These are phyloP conservation scores for Phytophthora pisi DNA, from an alignment of 352 stramenopile species.

Conservation along the genomic window DNA sequence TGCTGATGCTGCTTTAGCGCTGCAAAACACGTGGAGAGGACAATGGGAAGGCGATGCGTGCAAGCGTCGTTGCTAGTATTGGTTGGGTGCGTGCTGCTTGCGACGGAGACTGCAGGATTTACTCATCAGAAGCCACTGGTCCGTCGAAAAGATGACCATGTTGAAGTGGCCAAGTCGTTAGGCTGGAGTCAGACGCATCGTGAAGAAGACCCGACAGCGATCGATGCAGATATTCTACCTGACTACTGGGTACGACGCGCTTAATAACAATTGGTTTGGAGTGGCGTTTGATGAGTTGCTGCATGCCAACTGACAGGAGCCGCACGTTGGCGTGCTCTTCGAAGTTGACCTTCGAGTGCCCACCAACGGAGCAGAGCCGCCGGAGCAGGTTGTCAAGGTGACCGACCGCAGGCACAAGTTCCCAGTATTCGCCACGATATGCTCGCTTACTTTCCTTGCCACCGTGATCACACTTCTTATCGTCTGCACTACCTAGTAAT, in stretches of 20 bases:
- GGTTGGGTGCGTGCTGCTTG: neutral
- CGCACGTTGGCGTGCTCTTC: neutral
- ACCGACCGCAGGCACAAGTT: constrained; percentile 71
- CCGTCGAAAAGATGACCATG: constrained; percentile 6
- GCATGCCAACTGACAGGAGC: constrained; percentile 3
- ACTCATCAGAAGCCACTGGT: neutral
- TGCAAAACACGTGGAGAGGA: neutral
- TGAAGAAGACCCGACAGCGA: constrained; percentile 17
- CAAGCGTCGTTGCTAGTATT: constrained; percentile 12
- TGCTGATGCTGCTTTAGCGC: neutral
- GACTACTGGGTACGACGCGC: constrained; percentile 52
- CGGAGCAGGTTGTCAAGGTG: constrained; percentile 79
- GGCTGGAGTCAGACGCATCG: constrained; percentile 5
- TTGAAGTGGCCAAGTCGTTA: constrained; percentile 11
- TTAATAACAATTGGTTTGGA: neutral
- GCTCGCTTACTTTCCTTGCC: constrained; percentile 68
- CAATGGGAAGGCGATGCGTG: neutral
- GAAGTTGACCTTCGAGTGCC: constrained; percentile 34
- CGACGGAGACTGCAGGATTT: neutral
- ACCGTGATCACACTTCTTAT: constrained; percentile 73
- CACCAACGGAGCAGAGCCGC: constrained; percentile 58
- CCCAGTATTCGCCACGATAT: constrained; percentile 73
- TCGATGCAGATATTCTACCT: constrained; percentile 51
- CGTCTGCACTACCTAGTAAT: constrained; percentile 46
- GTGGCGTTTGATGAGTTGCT: neutral